A percentile compares a stretch with the other conserved stretches of the same genome.
Evolutionary conservation across 2,329 filamentous ascomycete genomes (phyloP).

Genomic region (Fusarium oligoseptatum): DNA sequence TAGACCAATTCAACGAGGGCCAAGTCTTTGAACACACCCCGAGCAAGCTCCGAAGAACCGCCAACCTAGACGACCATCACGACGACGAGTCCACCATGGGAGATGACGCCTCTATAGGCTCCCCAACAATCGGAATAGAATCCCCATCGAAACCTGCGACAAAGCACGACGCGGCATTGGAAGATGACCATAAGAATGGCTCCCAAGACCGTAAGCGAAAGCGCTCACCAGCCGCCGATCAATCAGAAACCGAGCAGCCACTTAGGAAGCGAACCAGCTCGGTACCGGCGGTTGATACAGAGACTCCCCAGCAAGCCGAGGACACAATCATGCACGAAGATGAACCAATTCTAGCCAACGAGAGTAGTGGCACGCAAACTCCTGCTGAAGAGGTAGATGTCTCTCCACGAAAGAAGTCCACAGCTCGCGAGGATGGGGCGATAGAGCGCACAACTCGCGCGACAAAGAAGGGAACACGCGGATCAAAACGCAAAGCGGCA

Average conservation of each 20-base stretch:
- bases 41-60: slow-evolving; percentile 77
- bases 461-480: slow-evolving; percentile 58
- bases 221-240: slow-evolving; percentile 60
- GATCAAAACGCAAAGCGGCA: slow-evolving; percentile 55
- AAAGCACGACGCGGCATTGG: slow-evolving; percentile 45
- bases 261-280: slow-evolving; percentile 68
- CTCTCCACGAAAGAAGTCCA: slow-evolving; percentile 46
- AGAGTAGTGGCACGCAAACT: slow-evolving; percentile 56
- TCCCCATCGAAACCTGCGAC: slow-evolving; percentile 52
- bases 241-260: slow-evolving; percentile 62
- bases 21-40: slow-evolving; percentile 75
- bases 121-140: slow-evolving; percentile 55
- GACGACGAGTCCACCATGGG: slow-evolving; percentile 58
- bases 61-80: slow-evolving; percentile 52
- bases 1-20: slow-evolving; percentile 67
- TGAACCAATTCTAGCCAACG: slow-evolving; percentile 52
- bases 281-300: slow-evolving; percentile 56
- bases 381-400: slow-evolving; percentile 62
- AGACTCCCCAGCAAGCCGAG: slow-evolving; percentile 44
- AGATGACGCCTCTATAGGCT: slow-evolving; percentile 56
- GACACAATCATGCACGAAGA: slow-evolving; percentile 52
- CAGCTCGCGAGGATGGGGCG: slow-evolving; percentile 49
- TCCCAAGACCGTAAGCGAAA: slow-evolving; percentile 63
- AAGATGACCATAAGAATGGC: slow-evolving; percentile 51
- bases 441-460: slow-evolving; percentile 51